A percentile compares a stretch with the other conserved stretches of the same genome.
These are phyloP conservation scores for Apophysomyces variabilis DNA, from an alignment of 371 early-diverging fungal species.

Conservation along the genomic window DNA sequence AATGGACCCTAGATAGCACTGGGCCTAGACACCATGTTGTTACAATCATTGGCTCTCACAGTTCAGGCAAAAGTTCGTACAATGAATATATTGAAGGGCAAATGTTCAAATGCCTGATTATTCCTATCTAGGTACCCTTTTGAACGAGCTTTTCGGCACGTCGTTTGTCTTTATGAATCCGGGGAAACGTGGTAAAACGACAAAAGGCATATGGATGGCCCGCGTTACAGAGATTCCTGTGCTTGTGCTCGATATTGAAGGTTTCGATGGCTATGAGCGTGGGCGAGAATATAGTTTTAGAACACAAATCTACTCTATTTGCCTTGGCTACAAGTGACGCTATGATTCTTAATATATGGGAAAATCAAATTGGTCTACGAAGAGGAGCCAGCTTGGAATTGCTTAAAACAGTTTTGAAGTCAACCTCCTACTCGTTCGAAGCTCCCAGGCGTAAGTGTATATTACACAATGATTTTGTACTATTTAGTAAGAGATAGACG, in stretches of 20 bases:
- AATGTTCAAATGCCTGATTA: no score
- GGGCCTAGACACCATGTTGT: no score
- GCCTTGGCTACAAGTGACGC: slow-evolving; percentile 96
- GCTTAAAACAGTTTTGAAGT: slow-evolving; percentile 98
- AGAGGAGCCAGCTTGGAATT: slow-evolving; percentile 98
- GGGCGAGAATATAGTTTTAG: slow-evolving; percentile 99
- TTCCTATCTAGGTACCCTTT: slow-evolving; percentile 72
- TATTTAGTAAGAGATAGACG: no score
- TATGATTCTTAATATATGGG: slow-evolving; percentile 97
- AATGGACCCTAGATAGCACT: no score
- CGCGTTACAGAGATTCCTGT: slow-evolving; percentile 82
- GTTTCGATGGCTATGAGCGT: slow-evolving; percentile 97
- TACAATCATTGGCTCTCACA: no score
- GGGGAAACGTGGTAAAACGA: slow-evolving; percentile 84
- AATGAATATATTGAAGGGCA: no score
- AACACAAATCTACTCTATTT: slow-evolving; percentile 97
- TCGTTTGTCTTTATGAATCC: slow-evolving; percentile 94
- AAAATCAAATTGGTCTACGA: slow-evolving; percentile 96
- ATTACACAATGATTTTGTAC: slow-evolving; percentile 20
- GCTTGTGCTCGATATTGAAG: slow-evolving; percentile 97
- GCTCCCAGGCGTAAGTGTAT: slow-evolving; percentile 55
- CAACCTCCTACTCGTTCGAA: slow-evolving; percentile 94
- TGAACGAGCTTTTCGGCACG: slow-evolving; percentile 94
- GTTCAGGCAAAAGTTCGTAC: no score
- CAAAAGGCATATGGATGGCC: slow-evolving; percentile 96